Base-by-base conservation (phyloP, 2,329 filamentous ascomycete genomes). In the Aspergillus unguis region DNA sequence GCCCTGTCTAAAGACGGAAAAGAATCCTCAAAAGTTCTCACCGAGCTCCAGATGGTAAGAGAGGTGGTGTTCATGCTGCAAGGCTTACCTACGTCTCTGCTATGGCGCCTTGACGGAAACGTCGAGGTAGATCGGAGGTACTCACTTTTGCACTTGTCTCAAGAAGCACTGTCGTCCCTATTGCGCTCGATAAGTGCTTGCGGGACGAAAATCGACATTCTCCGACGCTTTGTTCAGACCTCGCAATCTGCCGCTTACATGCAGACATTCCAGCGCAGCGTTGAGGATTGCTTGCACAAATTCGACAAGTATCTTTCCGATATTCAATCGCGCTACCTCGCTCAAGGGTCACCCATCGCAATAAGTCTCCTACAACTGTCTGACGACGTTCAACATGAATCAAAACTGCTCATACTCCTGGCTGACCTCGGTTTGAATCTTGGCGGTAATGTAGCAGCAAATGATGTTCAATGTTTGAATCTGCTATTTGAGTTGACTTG, bases 11-110 rank as follows among this genome's bases (percentile, higher is more conserved):
- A 61, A 36, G 51, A 51, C 8, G 57, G 57, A 11, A 57, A 51
- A 26, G 51, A 58, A 33, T 50, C 62, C 28, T 64, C 64, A 53
- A 61, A 65, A 28, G 54, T 57, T 11, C 75, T 92, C 5, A 82
- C 87, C 0, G 92, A 96, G 66, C 75, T 88, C 1, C 85, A 92
- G 58, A 76, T 85, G 8, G 74, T 92, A 27, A 83, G 90, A 44
- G 91, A 97, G 64, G 82, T 84, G 0, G 75, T 96, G 0, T 92
- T 90, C 62, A 95, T 96, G 89, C 79, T 97, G 0, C 82, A 84
- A 49, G 92, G 92, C 0, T 74, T 94, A 3, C 81, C 85, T 5
- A 92, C 88, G 2, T 86, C 84, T 1, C 65, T 96, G 1, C 96
- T 92, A 62, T 58, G 69, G 75, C 60, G 65, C 48, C 31, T 68